Evolutionary conservation across 768 basidiomycete genomes (phyloP).

Genomic region (Holtermannia corniformis): DNA sequence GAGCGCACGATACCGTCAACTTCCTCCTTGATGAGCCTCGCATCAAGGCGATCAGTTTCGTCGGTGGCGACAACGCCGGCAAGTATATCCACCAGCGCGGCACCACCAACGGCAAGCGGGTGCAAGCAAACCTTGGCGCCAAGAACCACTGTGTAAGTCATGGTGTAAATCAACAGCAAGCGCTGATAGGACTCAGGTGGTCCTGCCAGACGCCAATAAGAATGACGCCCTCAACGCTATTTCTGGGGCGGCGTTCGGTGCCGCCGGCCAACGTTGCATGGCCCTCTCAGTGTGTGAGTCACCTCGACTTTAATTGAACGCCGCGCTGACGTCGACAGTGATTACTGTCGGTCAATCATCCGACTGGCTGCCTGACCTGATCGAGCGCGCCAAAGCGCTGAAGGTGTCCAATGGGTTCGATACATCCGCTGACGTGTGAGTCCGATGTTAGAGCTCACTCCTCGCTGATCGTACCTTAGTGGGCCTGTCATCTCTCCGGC

Average conservation of each 20-base stretch:
- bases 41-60: constrained; percentile 87
- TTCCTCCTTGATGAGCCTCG: constrained; percentile 73
- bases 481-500: constrained; percentile 52
- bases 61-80: constrained; percentile 82
- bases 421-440: constrained; percentile 62
- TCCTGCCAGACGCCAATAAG: constrained; percentile 89
- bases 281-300: constrained; percentile 72
- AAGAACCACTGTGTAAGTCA: constrained; percentile 11
- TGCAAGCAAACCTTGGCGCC: constrained; percentile 7
- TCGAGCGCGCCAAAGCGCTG: constrained; percentile 64
- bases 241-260: constrained; percentile 83
- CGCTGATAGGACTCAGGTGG: constrained; percentile 79
- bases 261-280: constrained; percentile 98
- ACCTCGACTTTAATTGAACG: not conserved
- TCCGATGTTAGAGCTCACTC: constrained; percentile 27
- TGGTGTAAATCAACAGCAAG: constrained; percentile 77
- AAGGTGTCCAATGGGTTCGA: constrained; percentile 82
- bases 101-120: constrained; percentile 1
- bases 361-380: constrained; percentile 71
- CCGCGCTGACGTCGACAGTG: constrained; percentile 13
- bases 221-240: constrained; percentile 81
- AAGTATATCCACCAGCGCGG: constrained; percentile 80
- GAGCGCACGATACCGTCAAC: constrained; percentile 80
- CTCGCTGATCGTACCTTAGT: constrained; percentile 19
- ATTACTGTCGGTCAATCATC: constrained; percentile 63